Evolutionary conservation across 108 stramenopile species (phyloP), one percentile per base, ranked within the genome.

Genomic region (Nannochloropsis gaditana): DNA sequence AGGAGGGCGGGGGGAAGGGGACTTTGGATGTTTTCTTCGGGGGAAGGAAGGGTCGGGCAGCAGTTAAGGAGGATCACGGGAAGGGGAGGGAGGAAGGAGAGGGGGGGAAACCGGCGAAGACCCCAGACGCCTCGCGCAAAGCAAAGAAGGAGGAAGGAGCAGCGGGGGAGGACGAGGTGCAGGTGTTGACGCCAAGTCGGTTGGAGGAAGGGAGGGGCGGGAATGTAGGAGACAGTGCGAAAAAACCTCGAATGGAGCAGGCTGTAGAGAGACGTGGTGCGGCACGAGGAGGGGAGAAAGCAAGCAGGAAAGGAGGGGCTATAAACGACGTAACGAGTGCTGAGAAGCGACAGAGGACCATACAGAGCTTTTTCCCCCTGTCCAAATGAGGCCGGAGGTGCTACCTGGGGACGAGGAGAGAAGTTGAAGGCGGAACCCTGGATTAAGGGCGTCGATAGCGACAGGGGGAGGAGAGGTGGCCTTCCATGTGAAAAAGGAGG

Each of bases 301-400:
- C 19, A 73, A n/a, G n/a, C 3, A 73, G 4, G 15, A n/a, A 73
- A 6, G 59, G 2, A 73, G 59, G 59, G 59, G 3, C 4, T 0
- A 50, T 11, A 15, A n/a, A n/a, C 19, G 59, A 73, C 19, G 19
- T 15, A n/a, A 73, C 15, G 3, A 73, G 59, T 6, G 59, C 59
- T 73, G 59, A 73, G 5, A 73, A 73, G 59, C 59, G 59, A 73
- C 59, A 73, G 59, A 73, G n/a, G 59, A 73, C 59, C 59, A 73
- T 73, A 2, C 15, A 15, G n/a, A 73, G 59, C 59, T 73, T 73
- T 6, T 73, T 73, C 59, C 3, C 59, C 59, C 3, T n/a, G n/a
- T n/a, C 15, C 47, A 50, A 50, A 15, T 50, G 15, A 15, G 47
- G 31, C 31, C 31, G 31, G 31, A 31, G 31, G 31, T 31, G 31